These are phyloP conservation scores for Penstemon newberryi DNA, from an alignment of 257 asterid species.

Conservation along the genomic window DNA sequence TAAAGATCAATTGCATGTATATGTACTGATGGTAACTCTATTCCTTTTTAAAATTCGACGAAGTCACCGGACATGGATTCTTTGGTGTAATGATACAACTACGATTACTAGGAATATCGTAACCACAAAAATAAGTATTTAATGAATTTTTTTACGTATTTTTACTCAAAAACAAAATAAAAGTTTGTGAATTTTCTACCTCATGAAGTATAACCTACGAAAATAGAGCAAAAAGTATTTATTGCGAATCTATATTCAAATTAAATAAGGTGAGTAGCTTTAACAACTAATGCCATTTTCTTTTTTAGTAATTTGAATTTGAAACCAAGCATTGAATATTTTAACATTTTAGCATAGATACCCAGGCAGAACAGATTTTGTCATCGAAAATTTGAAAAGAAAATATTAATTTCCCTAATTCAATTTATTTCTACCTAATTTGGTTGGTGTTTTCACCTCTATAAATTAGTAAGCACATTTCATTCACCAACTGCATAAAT, in stretches of 20 bases:
- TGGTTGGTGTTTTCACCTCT: conserved; percentile 5
- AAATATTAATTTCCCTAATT: conserved; percentile 8
- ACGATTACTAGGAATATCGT: no score
- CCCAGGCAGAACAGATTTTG: background rate
- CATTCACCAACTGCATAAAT: background rate
- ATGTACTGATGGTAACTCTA: no score
- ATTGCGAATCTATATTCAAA: no score
- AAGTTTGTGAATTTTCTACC: no score
- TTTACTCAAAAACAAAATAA: no score
- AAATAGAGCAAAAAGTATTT: background rate
- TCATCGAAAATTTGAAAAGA: background rate
- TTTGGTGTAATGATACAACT: no score
- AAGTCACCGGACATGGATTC: no score
- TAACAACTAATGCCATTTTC: conserved; percentile 5
- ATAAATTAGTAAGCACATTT: conserved; percentile 6
- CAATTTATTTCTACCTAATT: conserved; percentile 17
- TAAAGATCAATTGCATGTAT: no score
- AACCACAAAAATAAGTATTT: no score
- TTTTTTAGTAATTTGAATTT: conserved; percentile 23
- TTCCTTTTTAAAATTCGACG: no score
- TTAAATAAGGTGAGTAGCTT: conserved; percentile 23
- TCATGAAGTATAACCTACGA: no score
- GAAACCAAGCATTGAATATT: conserved; percentile 6
- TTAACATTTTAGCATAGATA: conserved; percentile 9
- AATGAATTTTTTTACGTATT: no score